Evolutionary conservation across 2,329 filamentous ascomycete genomes (phyloP).

Genomic region (Davidsoniella neocaledoniae): DNA sequence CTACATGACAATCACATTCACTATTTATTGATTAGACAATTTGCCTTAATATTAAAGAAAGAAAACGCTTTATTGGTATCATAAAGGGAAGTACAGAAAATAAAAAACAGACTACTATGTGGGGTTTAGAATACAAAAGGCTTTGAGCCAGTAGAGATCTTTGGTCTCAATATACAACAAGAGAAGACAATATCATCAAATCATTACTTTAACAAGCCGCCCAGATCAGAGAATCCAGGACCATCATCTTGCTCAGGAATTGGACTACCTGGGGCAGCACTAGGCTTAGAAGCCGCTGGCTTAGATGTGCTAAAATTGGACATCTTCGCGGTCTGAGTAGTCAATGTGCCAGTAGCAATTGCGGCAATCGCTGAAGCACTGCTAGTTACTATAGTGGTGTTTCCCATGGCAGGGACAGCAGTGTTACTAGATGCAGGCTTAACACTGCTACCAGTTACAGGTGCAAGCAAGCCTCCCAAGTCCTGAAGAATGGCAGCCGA

Average conservation of each 20-base stretch:
- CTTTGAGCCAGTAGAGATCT: too few relatives aligned
- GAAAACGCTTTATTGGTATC: constrained; percentile 1
- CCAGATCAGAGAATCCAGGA: constrained; percentile 19
- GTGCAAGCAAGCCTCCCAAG: constrained; percentile 34
- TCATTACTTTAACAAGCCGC: constrained; percentile 23
- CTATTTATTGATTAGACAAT: too few relatives aligned
- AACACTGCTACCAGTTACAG: constrained; percentile 17
- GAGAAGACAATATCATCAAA: neutral
- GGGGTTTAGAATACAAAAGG: constrained; percentile 11
- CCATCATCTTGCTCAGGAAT: constrained; percentile 5
- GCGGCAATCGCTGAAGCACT: neutral
- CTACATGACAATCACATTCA: too few relatives aligned
- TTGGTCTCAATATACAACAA: neutral
- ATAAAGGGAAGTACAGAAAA: constrained; percentile 1
- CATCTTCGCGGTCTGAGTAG: neutral
- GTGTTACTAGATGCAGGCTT: neutral
- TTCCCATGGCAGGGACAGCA: neutral
- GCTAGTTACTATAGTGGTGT: neutral
- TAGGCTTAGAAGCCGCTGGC: neutral
- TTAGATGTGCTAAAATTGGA: neutral
- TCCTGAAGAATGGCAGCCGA: constrained; percentile 43
- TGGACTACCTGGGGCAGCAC: neutral
- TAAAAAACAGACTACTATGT: constrained; percentile 10
- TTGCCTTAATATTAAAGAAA: too few relatives aligned
- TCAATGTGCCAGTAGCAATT: neutral